A percentile compares a stretch with the other conserved stretches of the same genome.
Conservation (phyloP, 345 rosid species). For the Sapria himalayana region DNA sequence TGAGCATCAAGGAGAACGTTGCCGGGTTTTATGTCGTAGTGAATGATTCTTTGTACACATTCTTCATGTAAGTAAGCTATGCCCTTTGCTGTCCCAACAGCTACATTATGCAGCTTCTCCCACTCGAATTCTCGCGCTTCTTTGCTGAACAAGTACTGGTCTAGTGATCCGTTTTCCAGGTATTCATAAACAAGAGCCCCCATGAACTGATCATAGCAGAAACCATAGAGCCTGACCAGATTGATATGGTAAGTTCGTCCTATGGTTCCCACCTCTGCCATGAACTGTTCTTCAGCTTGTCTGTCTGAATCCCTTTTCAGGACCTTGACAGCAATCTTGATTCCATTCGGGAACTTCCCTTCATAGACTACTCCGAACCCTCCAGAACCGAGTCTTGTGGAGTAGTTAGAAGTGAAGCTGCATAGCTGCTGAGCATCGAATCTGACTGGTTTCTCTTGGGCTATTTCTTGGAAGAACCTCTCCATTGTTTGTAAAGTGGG, state of each 20-base stretch:
- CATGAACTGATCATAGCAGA: constrained; percentile 5
- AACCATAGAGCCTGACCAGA: constrained; percentile 6
- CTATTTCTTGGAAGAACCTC: constrained; percentile 6
- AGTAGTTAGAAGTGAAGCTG: constrained; percentile 3
- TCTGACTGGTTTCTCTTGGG: constrained; percentile 7
- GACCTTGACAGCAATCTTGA: constrained; percentile 5
- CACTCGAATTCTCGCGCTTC: neutral
- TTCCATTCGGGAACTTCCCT: constrained; percentile 8
- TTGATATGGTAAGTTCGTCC: constrained; percentile 7
- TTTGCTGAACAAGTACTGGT: constrained; percentile 2
- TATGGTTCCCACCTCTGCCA: constrained; percentile 8
- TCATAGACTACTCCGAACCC: constrained; percentile 7
- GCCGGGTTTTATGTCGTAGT: constrained; percentile 10
- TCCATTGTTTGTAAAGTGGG: too few relatives aligned
- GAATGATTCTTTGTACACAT: constrained; percentile 7
- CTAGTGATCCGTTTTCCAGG: constrained; percentile 7
- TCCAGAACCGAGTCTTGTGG: constrained; percentile 5
- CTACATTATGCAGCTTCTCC: constrained; percentile 8
- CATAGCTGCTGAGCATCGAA: constrained; percentile 8
- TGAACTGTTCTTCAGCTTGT: constrained; percentile 6
- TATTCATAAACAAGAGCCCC: constrained; percentile 5
- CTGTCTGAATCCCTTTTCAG: neutral
- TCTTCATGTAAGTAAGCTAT: constrained; percentile 10
- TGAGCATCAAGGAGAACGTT: constrained; percentile 7
- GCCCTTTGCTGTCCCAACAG: constrained; percentile 8